Base-by-base conservation (phyloP, 352 stramenopile genomes). In the Blastocystis sp. region DNA sequence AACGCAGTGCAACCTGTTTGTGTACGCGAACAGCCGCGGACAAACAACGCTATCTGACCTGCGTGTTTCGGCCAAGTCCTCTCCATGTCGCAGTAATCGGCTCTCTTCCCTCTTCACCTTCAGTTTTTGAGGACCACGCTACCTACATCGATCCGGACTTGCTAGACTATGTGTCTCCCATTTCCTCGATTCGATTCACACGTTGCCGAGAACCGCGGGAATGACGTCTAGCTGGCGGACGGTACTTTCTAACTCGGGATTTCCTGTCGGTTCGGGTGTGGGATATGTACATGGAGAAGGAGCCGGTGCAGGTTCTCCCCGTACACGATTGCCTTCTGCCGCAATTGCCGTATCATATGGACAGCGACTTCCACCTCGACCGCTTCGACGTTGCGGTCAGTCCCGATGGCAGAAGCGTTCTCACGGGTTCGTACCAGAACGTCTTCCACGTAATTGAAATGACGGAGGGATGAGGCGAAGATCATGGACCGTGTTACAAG, bases 351-450 rank as follows among this genome's bases (percentile, higher is more conserved):
- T 93, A 98, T 80, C 89, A 98, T 3, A 98, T 97, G 90, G 95
- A 98, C 76, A 98, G 94, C 82, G 95, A 98, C 89, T 96, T 93
- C 89, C 98, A 98, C 81, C 98, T 98, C 89, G 95, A 98, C 92
- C 98, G 98, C 90, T 98, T 98, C 89, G 95, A 98, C 90, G 95
- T 95, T 74, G 92, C 92, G 9, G 92, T 97, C 52, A 96, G 93
- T 81, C 92, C 92, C 28, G 93, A 98, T 89, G 94, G 93, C 68
- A 95, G 95, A 89, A 94, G 94, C 91, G 94, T 98, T 89, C 92
- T 95, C 84, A 98, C 95, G 57, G 95, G 95, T 64, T 96, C 94
- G 70, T 98, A 98, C 93, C 95, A 95, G 87, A 97, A 94, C 92
- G 91, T 94, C 89, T 97, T 97, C 84, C 93, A 96, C 91, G 94